Conservation (phyloP, 2,329 filamentous ascomycete species). For the Chalaropsis ovoidea region DNA sequence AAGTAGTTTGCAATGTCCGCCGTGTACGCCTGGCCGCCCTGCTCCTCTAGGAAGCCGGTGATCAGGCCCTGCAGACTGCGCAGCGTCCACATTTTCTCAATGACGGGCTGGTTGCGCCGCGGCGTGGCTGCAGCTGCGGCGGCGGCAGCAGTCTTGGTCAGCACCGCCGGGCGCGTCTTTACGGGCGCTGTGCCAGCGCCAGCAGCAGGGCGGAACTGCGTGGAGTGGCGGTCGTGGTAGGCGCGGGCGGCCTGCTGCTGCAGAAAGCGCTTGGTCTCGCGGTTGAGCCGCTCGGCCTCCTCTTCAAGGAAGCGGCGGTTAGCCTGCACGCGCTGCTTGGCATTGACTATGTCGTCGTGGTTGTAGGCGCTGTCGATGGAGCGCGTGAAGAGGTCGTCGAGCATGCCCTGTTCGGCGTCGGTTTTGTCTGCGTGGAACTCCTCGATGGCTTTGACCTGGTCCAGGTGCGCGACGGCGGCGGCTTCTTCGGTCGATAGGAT, state of each 20-base stretch:
- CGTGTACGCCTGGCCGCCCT: constrained; percentile 61
- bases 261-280: constrained; percentile 25
- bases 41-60: constrained; percentile 60
- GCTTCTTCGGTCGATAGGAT: constrained; percentile 21
- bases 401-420: constrained; percentile 60
- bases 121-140: constrained; percentile 29
- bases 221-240: constrained; percentile 38
- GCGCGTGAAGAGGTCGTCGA: constrained; percentile 79
- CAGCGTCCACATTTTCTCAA: constrained; percentile 24
- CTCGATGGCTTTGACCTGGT: constrained; percentile 51
- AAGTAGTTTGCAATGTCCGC: constrained; percentile 39
- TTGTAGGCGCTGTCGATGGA: constrained; percentile 86
- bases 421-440: constrained; percentile 43
- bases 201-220: constrained; percentile 61
- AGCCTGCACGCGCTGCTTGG: constrained; percentile 58
- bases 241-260: constrained; percentile 53
- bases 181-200: constrained; percentile 31
- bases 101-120: constrained; percentile 37
- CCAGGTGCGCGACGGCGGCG: constrained; percentile 17
- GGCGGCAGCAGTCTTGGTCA: neutral
- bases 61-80: constrained; percentile 19
- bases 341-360: constrained; percentile 82
- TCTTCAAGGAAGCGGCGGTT: constrained; percentile 69
- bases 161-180: constrained; percentile 57
- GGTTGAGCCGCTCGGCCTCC: constrained; percentile 38